Evolutionary conservation across 2,329 filamentous ascomycete genomes (phyloP).

Genomic region (Pseudogymnoascus sp.): DNA sequence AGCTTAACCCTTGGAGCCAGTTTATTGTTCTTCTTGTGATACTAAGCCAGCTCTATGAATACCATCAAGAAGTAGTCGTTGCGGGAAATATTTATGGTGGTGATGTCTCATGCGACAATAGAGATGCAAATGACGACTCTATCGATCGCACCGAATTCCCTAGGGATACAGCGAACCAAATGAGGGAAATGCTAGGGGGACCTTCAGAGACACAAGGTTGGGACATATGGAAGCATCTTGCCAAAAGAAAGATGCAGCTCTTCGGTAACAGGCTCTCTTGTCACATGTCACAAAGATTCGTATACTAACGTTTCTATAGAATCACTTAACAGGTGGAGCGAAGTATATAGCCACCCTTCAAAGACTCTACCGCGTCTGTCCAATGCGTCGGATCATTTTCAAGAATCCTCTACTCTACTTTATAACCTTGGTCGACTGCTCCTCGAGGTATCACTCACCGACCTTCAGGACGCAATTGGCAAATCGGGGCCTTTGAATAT

Average conservation of each 20-base stretch:
- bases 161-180: background rate
- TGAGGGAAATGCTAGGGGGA: background rate
- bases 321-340: background rate
- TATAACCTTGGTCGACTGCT: slow-evolving; percentile 18
- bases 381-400: slow-evolving; percentile 16
- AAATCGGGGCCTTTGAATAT: slow-evolving; percentile 18
- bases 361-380: background rate
- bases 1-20: slow-evolving; percentile 22
- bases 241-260: background rate
- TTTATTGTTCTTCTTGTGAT: slow-evolving; percentile 21
- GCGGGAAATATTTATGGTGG: slow-evolving; percentile 18
- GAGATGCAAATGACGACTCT: background rate
- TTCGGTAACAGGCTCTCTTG: background rate
- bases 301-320: background rate
- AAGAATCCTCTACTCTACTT: slow-evolving; percentile 15
- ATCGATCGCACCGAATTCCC: background rate
- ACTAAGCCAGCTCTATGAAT: slow-evolving; percentile 18
- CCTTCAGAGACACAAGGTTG: background rate
- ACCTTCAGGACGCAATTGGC: slow-evolving; percentile 20
- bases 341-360: background rate
- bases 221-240: background rate
- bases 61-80: slow-evolving; percentile 18
- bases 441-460: slow-evolving; percentile 17
- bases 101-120: background rate
- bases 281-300: background rate